Evolutionary conservation across 257 asterid genomes (phyloP).

Genomic region (Jacaranda mimosifolia): DNA sequence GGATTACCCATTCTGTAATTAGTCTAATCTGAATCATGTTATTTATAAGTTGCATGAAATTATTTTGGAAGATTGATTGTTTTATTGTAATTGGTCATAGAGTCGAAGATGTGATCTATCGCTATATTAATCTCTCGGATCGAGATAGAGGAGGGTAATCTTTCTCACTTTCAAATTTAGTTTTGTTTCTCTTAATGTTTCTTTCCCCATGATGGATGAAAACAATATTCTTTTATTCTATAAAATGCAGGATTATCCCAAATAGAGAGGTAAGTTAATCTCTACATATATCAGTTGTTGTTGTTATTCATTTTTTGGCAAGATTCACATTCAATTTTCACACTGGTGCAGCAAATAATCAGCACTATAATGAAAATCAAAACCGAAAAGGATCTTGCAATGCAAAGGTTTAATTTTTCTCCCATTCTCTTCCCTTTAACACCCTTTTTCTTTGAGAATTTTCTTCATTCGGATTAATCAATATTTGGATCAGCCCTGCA

Average conservation of each 20-base stretch:
- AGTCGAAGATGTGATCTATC: conserved; percentile 78
- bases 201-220: background rate
- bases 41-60: background rate
- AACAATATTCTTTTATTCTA: background rate
- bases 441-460: background rate
- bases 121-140: conserved; percentile 67
- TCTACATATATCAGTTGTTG: background rate
- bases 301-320: background rate
- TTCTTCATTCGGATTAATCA: background rate
- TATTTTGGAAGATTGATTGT: background rate
- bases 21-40: background rate
- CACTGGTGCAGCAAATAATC: conserved; percentile 64
- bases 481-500: conserved; percentile 54
- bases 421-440: background rate
- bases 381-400: conserved; percentile 65
- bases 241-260: conserved; percentile 50
- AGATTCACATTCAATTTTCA: background rate
- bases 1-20: no score
- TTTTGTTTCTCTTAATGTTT: background rate
- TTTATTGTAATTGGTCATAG: conserved; percentile 37
- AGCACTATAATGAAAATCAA: conserved; percentile 68
- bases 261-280: conserved; percentile 56
- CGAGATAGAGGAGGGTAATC: conserved; percentile 78
- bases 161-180: background rate
- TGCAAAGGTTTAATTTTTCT: conserved; percentile 59